Base-by-base conservation (phyloP, 495 filamentous ascomycete species). In the Apiosordaria backusii region DNA sequence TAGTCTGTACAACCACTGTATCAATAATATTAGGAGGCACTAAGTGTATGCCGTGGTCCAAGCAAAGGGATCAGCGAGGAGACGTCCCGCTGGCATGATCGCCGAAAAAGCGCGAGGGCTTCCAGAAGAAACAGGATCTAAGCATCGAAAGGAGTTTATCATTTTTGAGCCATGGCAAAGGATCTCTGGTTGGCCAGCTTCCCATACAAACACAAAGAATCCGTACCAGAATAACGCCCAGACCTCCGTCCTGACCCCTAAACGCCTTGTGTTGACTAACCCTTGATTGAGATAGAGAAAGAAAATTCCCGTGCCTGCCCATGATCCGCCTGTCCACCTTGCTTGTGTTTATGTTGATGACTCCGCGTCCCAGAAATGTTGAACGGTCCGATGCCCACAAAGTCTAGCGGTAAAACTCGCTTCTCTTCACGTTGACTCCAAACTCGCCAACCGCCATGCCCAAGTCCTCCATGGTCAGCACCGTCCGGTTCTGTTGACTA, bases 401-500 rank as follows among this genome's bases (percentile, higher is more conserved):
- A 13, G 35, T 45, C 61, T 87, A 97, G 71, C 94, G 87, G 79
- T 99, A 99, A 74, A 97, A 99, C 79, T 99, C 95, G 67, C 93
- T 94, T 65, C 95, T 82, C 87, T 93, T 96, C 15, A 97, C 90
- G 77, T 96, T 98, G 60, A 98, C 93, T 0, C 96, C 95, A 80
- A 97, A 98, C 80, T 98, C 95, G 0, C 90, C 89, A 21, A 97
- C 95, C 5, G 95, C 95, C 90, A 96, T 97, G 2, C 95, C 95
- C 72, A 99, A 75, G 83, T 99, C 95, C 80, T 99, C 95, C 95
- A 99, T 98, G 5, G 96, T 98, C 65, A 99, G 79, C 68, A 99
- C 95, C 45, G 95, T 97, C 61, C 94, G 85, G 52, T 94, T 95
- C 78, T 95, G 91, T 53, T 89, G 90, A 0, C 93, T 92, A 24